Base-by-base conservation (phyloP, 2,329 filamentous ascomycete species). In the Sarocladium strictum region DNA sequence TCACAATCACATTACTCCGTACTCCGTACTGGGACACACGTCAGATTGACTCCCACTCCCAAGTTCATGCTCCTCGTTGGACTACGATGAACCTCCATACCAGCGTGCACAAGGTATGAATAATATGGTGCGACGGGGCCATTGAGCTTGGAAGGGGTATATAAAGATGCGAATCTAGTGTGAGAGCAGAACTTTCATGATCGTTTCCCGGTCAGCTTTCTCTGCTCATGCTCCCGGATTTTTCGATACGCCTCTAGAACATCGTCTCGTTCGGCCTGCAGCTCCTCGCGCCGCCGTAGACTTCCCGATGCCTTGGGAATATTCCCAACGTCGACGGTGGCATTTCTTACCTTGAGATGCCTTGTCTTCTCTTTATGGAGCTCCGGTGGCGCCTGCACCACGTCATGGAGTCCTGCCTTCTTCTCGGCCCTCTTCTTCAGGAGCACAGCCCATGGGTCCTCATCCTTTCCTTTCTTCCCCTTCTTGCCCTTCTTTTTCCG, bases 391-490 rank as follows among this genome's bases (percentile, higher is more conserved):
- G 89, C 91, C 62, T 85, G 77, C 2, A 82, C 90, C 26, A 92
- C 75, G 58, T 82, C 80, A 57, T 82, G 73, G 15, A 83, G 65
- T 2, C 75, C 74, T 38, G 74, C 65, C 60, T 74, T 78, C 23
- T 67, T 71, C 60, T 83, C 80, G 24, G 81, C 84, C 55, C 84
- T 76, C 71, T 84, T 84, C 66, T 78, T 78, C 66, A 86, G 86
- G 60, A 96, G 69, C 58, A 83, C 83, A 41, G 81, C 84, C 90
- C 90, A 96, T 1, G 90, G 89, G 67, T 93, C 89, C 12, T 74
- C 71, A 43, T 86, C 84, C 40, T 77, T 76, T 11, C 76, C 47
- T 66, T 72, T 65, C 49, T 70, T 70, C 53, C 71, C 69, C 57
- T 72, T 75, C 61, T 75, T 76, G 58, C 73, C 72, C 62, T 72